These are phyloP conservation scores for Halophytophthora polymorphica DNA, from an alignment of 352 stramenopile species.

Conservation along the genomic window DNA sequence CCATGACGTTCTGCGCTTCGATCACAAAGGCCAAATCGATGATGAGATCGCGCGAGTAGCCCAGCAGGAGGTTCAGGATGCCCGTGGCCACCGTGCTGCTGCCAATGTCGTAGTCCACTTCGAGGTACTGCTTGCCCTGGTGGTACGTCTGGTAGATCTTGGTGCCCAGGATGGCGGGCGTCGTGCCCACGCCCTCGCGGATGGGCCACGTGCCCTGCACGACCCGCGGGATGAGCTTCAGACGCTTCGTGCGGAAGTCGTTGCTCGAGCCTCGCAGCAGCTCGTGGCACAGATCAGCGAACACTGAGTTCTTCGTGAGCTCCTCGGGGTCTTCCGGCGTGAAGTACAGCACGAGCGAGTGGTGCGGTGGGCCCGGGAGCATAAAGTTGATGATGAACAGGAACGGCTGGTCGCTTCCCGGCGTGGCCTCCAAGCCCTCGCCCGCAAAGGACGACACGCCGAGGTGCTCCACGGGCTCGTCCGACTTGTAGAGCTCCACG, in stretches of 20 bases:
- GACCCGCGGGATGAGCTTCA: conserved; percentile 90
- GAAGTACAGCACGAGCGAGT: conserved; percentile 82
- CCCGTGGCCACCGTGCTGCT: conserved; percentile 70
- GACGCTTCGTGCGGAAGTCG: conserved; percentile 69
- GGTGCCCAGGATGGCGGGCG: conserved; percentile 87
- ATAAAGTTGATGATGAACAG: conserved; percentile 85
- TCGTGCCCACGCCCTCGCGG: conserved; percentile 82
- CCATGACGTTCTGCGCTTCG: conserved; percentile 59
- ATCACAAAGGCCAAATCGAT: conserved; percentile 85
- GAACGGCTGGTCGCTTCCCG: conserved; percentile 31
- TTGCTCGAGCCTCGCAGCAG: conserved; percentile 53
- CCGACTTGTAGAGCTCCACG: conserved; percentile 62
- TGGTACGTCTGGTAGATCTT: conserved; percentile 87
- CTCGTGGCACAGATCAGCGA: conserved; percentile 67
- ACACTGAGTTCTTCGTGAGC: conserved; percentile 64
- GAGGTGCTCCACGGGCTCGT: conserved; percentile 56
- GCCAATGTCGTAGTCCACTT: conserved; percentile 79
- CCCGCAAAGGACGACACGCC: conserved; percentile 66
- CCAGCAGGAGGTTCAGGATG: conserved; percentile 70
- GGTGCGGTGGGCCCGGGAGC: conserved; percentile 57
- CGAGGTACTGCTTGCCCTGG: conserved; percentile 60
- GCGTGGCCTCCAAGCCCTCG: conserved; percentile 26
- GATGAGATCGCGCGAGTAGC: conserved; percentile 64
- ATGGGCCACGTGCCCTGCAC: conserved; percentile 90
- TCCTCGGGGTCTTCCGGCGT: conserved; percentile 58